Percentiles rank a stretch among this genome's conserved stretches.
These are phyloP conservation scores for Fusarium albosuccineum DNA, from an alignment of 2,329 filamentous ascomycete genomes.

Conservation along the genomic window DNA sequence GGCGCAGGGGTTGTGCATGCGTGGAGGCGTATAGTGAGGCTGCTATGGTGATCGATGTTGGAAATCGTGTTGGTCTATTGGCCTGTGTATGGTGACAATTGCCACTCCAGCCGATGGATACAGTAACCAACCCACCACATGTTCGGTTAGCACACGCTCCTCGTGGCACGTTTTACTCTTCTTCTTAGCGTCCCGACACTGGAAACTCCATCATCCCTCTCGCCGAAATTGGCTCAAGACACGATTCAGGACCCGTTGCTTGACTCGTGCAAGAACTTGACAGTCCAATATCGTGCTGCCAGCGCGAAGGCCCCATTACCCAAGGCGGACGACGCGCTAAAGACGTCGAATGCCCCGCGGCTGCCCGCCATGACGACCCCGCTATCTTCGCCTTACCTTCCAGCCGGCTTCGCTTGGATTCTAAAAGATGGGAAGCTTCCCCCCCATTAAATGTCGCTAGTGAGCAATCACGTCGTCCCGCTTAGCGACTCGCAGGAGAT, in stretches of 20 bases:
- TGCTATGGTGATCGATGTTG: constrained; percentile 7
- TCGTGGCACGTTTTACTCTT: background rate
- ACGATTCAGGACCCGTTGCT: constrained; percentile 33
- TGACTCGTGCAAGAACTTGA: constrained; percentile 24
- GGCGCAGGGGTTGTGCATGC: constrained; percentile 20
- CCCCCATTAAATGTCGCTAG: constrained; percentile 22
- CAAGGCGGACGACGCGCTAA: constrained; percentile 33
- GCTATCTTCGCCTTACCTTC: constrained; percentile 18
- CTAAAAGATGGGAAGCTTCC: constrained; percentile 37
- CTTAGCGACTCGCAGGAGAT: constrained; percentile 11
- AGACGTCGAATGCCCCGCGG: constrained; percentile 30
- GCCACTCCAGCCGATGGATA: background rate
- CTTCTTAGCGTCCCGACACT: background rate
- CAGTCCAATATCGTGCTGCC: constrained; percentile 6
- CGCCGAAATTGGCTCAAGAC: background rate
- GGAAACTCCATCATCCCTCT: constrained; percentile 1
- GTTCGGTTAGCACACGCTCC: background rate
- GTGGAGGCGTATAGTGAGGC: constrained; percentile 16
- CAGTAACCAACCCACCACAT: constrained; percentile 3
- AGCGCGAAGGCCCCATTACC: constrained; percentile 15
- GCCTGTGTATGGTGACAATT: background rate
- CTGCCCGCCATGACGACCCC: constrained; percentile 32
- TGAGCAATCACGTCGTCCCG: constrained; percentile 23
- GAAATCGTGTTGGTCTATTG: background rate
- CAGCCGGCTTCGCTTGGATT: constrained; percentile 24